Evolutionary conservation across 179 eudicot species (phyloP).

Genomic region (Monotropa hypopitys): DNA sequence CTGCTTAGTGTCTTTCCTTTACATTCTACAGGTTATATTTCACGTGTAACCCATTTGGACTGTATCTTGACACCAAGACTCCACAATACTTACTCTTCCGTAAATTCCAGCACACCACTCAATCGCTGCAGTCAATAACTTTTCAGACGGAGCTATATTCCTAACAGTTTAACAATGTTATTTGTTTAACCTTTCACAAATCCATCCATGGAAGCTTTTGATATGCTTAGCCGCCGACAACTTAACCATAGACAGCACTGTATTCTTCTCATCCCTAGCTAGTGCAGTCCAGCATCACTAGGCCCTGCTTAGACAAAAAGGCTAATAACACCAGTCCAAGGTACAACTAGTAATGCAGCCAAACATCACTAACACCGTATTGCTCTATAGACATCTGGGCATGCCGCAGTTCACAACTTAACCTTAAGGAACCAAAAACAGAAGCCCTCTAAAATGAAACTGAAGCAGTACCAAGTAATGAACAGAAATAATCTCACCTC

Average conservation of each 20-base stretch:
- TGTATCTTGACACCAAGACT: background rate
- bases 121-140: background rate
- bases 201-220: background rate
- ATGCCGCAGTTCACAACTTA: too few species aligned
- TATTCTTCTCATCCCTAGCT: too few species aligned
- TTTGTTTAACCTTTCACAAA: background rate
- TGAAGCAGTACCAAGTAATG: background rate
- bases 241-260: background rate
- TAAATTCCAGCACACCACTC: background rate
- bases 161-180: background rate
- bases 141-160: background rate
- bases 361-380: background rate
- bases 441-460: background rate
- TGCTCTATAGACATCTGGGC: constrained; percentile 1
- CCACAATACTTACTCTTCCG: background rate
- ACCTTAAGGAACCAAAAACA: background rate
- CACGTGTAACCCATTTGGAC: background rate
- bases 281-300: background rate
- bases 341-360: background rate
- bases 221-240: background rate
- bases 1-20: background rate
- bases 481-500: background rate
- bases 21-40: background rate
- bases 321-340: background rate
- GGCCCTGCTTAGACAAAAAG: background rate